Conservation (phyloP, 352 stramenopile genomes). For the Aphanomyces cochlioides region DNA sequence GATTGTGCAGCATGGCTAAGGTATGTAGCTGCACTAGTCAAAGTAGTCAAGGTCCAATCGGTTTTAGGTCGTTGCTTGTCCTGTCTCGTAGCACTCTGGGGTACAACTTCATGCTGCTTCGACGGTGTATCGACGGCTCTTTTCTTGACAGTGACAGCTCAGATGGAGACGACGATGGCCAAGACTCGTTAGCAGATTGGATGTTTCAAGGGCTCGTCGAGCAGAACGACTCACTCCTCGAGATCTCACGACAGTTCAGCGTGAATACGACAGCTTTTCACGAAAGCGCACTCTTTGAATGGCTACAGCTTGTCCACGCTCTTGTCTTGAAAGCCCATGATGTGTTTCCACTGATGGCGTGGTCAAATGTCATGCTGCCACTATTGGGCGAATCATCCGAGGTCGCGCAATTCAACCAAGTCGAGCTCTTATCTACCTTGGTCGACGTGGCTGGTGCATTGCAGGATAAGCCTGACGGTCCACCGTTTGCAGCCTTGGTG, state of each 20-base stretch:
- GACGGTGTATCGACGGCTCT: background rate
- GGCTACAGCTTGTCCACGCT: background rate
- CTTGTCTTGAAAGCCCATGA: background rate
- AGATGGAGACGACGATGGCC: background rate
- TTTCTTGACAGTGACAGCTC: no score
- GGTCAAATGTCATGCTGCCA: no score
- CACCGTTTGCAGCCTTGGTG: no score
- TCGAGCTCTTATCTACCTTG: constrained; percentile 3
- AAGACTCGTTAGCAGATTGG: background rate
- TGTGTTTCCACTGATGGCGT: no score
- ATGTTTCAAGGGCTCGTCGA: background rate
- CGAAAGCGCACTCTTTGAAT: background rate
- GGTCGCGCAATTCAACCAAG: background rate
- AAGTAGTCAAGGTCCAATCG: background rate
- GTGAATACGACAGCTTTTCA: background rate
- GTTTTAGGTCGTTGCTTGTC: background rate
- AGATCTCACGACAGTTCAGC: background rate
- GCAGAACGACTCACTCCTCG: background rate
- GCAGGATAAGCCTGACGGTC: no score
- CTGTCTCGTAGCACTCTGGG: background rate
- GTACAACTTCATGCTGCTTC: constrained; percentile 7
- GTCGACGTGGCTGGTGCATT: no score
- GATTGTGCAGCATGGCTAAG: constrained; percentile 3
- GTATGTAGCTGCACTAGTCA: background rate
- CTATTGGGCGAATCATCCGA: no score